phyloP scores from a whole-genome alignment of 495 filamentous ascomycete species.

The Penicillium bialowiezense region DNA sequence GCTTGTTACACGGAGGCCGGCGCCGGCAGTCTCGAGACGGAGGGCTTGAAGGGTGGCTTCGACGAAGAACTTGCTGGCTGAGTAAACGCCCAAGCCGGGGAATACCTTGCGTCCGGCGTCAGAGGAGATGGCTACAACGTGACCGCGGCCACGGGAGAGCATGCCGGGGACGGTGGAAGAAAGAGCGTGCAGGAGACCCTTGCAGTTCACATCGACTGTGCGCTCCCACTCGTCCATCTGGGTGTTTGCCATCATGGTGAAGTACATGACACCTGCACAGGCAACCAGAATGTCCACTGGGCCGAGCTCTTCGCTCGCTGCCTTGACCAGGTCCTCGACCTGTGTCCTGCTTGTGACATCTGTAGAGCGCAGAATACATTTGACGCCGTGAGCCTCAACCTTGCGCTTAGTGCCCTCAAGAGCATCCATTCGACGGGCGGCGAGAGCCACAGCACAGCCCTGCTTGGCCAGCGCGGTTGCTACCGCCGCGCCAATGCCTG shows the following conservation, averaged over 20 bases:
- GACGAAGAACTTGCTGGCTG: conserved; percentile 70
- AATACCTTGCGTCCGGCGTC: conserved; percentile 70
- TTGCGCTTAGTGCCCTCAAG: conserved; percentile 55
- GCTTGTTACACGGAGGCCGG: conserved; percentile 59
- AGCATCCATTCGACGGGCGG: conserved; percentile 58
- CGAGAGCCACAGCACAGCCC: conserved; percentile 61
- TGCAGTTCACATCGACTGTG: conserved; percentile 71
- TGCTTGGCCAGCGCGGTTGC: conserved; percentile 49
- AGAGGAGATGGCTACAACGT: conserved; percentile 68
- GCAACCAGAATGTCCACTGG: conserved; percentile 63
- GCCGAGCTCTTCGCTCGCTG: conserved; percentile 53
- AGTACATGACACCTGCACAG: conserved; percentile 76
- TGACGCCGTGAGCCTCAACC: conserved; percentile 46
- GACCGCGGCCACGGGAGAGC: conserved; percentile 57
- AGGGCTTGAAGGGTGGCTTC: conserved; percentile 65
- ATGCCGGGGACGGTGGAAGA: conserved; percentile 58
- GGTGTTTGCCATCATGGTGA: conserved; percentile 68
- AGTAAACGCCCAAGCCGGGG: conserved; percentile 70
- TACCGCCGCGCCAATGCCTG: conserved; percentile 51
- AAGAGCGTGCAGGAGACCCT: conserved; percentile 63
- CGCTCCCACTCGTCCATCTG: conserved; percentile 65
- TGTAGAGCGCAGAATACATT: conserved; percentile 56
- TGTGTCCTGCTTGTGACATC: conserved; percentile 58
- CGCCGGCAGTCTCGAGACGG: conserved; percentile 64
- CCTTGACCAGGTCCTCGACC: conserved; percentile 52